Base-by-base conservation (phyloP, 1,139 yeast genomes). In the Yamadazyma conglobata region DNA sequence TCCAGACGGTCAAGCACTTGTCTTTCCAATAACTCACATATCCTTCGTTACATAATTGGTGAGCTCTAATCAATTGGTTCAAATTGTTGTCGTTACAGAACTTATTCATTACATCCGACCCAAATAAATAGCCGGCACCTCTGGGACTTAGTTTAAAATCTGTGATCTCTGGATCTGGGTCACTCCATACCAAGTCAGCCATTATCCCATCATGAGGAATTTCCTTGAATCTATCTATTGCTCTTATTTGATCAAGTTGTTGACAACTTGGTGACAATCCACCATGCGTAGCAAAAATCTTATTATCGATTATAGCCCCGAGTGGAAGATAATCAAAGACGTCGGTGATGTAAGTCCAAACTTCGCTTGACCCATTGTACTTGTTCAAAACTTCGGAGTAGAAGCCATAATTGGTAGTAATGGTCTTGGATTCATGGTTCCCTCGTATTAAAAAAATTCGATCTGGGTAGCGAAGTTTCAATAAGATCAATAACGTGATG, bases 111-210 rank as follows among this genome's bases (percentile, higher is more conserved):
- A 91, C 89, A 47, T 87, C 93, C 34, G 78, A 70, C 19, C 98
- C 98, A 67, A 93, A 93, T 18, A 93, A 85, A 58, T 89, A 93
- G 6, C 98, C 98, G 6, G 98, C 99, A 23, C 99, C 99, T 50
- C 98, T 63, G 2, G 98, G 95, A 10, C 93, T 81, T 20, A 91
- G 72, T 42, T 88, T 81, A 56, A 91, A 93, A 50, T 88, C 93
- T 35, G 79, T 66, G 33, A 83, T 73, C 37, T 81, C 85, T 21
- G 86, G 88, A 52, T 93, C 98, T 0, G 99, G 98, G 50, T 91
- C 99, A 9, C 95, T 83, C 99, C 99, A 91, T 11, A 91, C 96
- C 35, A 91, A 64, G 56, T 91, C 99, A 1, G 98, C 97, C 97
- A 91, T 93, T 18, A 96, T 95, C 0, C 98, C 98, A 54, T 91